A percentile compares a stretch with the other conserved stretches of the same genome.
phyloP scores from a whole-genome alignment of 225 moss, liverwort and hornwort genomes.

The Antitrichia curtipendula region DNA sequence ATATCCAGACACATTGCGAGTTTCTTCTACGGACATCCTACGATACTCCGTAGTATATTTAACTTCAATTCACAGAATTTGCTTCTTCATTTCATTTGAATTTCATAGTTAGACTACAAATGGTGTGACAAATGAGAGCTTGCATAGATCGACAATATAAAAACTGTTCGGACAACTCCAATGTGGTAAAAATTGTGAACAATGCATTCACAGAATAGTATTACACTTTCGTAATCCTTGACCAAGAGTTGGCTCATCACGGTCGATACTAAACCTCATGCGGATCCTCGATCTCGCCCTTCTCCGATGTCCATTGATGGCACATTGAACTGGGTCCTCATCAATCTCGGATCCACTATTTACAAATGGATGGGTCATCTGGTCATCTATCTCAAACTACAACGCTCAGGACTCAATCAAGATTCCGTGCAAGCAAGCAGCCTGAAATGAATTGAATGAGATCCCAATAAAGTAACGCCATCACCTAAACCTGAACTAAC shows the following conservation, averaged over 20 bases:
- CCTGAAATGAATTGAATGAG: not conserved
- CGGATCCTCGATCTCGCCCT: not conserved
- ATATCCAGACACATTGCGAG: no score
- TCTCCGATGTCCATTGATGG: not conserved
- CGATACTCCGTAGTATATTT: no score
- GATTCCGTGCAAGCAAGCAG: no score
- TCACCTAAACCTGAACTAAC: no score
- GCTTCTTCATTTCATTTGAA: no score
- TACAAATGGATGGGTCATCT: not conserved
- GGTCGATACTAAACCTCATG: not conserved
- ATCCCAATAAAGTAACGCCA: accelerated
- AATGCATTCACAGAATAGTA: not conserved
- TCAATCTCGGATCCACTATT: not conserved
- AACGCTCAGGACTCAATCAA: not conserved
- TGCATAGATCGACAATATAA: not conserved
- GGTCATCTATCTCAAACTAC: not conserved
- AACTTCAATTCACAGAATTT: no score
- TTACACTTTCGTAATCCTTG: no score
- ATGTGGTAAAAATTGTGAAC: not conserved
- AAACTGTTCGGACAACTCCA: not conserved
- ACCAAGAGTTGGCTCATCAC: no score
- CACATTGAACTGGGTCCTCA: not conserved
- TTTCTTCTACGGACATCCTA: not conserved
- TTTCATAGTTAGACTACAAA: no score
- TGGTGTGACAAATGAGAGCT: not conserved